Conservation (phyloP, 2,329 filamentous ascomycete species). For the Tympanopsis confertula region DNA sequence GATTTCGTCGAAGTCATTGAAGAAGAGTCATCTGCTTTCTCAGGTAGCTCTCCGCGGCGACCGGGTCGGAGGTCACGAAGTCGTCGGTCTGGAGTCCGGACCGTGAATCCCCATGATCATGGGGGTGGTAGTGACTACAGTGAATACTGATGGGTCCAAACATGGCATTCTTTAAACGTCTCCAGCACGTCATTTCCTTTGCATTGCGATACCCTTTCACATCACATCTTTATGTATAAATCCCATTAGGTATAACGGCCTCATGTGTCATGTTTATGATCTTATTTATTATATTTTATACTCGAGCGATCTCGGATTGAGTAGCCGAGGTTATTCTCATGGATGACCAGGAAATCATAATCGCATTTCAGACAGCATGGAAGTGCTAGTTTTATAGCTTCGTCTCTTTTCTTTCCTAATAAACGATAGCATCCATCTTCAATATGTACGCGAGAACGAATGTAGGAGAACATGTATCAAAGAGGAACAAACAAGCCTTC, state of each 20-base stretch:
- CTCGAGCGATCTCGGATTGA: neutral
- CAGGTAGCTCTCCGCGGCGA: neutral
- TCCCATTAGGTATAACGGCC: neutral
- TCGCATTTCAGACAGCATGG: too few species aligned
- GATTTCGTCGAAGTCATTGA: too few species aligned
- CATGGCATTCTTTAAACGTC: too few species aligned
- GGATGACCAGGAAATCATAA: too few species aligned
- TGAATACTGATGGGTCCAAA: neutral
- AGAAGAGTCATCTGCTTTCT: neutral
- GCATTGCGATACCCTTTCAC: neutral
- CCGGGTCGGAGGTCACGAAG: neutral
- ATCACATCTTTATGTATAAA: neutral
- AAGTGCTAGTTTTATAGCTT: too few species aligned
- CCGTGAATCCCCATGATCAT: neutral
- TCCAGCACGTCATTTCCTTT: neutral
- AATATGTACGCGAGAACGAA: too few species aligned
- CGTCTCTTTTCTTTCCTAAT: too few species aligned
- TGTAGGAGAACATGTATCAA: too few species aligned
- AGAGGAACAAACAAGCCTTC: too few species aligned
- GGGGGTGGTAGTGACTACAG: neutral
- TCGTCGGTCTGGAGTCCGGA: neutral
- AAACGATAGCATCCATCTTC: too few species aligned
- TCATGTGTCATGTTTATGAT: neutral
- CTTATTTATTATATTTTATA: neutral
- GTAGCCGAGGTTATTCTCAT: too few species aligned